These are phyloP conservation scores for Ophiocordyceps camponoti-leonardi DNA, from an alignment of 2,329 filamentous ascomycete genomes.

Conservation along the genomic window DNA sequence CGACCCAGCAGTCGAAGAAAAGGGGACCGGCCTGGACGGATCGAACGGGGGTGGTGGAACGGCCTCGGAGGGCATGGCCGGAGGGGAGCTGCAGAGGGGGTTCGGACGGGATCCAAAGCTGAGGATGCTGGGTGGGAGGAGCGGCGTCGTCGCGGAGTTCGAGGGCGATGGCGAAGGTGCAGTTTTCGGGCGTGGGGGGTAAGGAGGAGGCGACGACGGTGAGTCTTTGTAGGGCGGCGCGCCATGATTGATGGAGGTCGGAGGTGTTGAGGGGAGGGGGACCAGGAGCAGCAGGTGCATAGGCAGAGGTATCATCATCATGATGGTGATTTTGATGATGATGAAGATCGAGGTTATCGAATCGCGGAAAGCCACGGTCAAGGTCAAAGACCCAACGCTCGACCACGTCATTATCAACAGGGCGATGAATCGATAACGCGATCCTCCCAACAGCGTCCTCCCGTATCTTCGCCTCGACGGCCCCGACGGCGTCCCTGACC, in stretches of 20 bases:
- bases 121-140: constrained; percentile 43
- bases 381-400: constrained; percentile 48
- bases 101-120: constrained; percentile 42
- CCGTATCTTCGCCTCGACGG: constrained; percentile 53
- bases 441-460: constrained; percentile 30
- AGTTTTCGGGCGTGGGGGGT: constrained; percentile 39
- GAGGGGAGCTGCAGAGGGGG: constrained; percentile 23
- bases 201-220: constrained; percentile 41
- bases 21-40: constrained; percentile 40
- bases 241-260: constrained; percentile 56
- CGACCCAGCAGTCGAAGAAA: constrained; percentile 49
- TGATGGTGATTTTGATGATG: too few species aligned
- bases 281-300: too few species aligned
- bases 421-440: constrained; percentile 28
- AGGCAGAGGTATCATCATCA: too few species aligned
- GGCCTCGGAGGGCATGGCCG: constrained; percentile 15
- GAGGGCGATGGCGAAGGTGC: constrained; percentile 61
- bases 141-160: constrained; percentile 47
- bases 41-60: constrained; percentile 30
- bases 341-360: not conserved
- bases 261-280: constrained; percentile 4
- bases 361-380: constrained; percentile 21
- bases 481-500: constrained; percentile 64
- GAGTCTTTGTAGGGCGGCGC: constrained; percentile 47
- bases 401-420: constrained; percentile 22